These are phyloP conservation scores for Colletotrichum gigasporum DNA, from an alignment of 2,329 filamentous ascomycete genomes.

Conservation along the genomic window DNA sequence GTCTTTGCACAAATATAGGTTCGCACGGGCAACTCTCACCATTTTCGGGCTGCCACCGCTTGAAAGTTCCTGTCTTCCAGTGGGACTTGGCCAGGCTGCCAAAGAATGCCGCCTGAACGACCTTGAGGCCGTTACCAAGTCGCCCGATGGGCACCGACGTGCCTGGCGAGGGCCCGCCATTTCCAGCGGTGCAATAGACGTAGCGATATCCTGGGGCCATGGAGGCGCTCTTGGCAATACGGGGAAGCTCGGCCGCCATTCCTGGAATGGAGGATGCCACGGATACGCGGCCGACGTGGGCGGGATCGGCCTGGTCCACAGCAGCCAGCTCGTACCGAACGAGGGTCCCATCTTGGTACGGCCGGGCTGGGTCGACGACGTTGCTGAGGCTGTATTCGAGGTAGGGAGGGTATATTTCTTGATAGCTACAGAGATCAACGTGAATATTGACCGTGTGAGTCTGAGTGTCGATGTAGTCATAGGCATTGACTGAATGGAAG, in stretches of 20 bases:
- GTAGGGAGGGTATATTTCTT: slow-evolving; percentile 21
- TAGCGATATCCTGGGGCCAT: slow-evolving; percentile 30
- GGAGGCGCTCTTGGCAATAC: slow-evolving; percentile 31
- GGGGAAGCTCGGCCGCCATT: slow-evolving; percentile 31
- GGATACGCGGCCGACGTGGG: slow-evolving; percentile 17
- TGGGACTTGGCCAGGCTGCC: slow-evolving; percentile 32
- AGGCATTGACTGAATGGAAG: slow-evolving; percentile 34
- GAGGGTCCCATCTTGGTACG: slow-evolving; percentile 16
- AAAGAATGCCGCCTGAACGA: slow-evolving; percentile 30
- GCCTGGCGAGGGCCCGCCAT: slow-evolving; percentile 25
- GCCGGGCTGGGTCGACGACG: slow-evolving; percentile 27
- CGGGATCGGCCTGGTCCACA: background rate
- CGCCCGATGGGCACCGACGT: slow-evolving; percentile 31
- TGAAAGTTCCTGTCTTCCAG: slow-evolving; percentile 32
- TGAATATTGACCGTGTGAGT: slow-evolving; percentile 24
- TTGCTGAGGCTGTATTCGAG: slow-evolving; percentile 44
- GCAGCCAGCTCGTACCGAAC: slow-evolving; percentile 29
- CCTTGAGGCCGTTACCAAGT: slow-evolving; percentile 12
- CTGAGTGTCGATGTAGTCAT: slow-evolving; percentile 30
- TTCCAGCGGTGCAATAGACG: slow-evolving; percentile 32
- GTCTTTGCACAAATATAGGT: slow-evolving; percentile 31
- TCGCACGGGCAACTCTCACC: slow-evolving; percentile 40
- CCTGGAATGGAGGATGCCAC: slow-evolving; percentile 27
- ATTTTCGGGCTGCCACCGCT: slow-evolving; percentile 27
- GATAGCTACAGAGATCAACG: slow-evolving; percentile 34